phyloP scores from a whole-genome alignment of 768 basidiomycete species.

The Phylloporus sp. region DNA sequence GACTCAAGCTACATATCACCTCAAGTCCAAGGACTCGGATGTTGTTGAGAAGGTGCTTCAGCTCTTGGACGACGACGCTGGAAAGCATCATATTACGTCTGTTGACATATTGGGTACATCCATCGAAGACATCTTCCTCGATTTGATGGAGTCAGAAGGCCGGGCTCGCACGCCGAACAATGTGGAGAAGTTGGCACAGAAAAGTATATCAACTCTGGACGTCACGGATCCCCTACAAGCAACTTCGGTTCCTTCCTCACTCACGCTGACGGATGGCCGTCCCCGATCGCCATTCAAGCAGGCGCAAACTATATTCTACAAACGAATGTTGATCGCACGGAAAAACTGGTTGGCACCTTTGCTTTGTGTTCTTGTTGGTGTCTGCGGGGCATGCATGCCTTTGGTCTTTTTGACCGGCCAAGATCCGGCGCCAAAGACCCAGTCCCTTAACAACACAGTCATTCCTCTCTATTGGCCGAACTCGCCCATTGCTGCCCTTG shows the following conservation, averaged over 20 bases:
- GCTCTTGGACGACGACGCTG: conserved; percentile 46
- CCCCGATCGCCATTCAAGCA: conserved; percentile 56
- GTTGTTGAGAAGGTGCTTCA: conserved; percentile 55
- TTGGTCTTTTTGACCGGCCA: conserved; percentile 57
- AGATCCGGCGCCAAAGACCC: conserved; percentile 46
- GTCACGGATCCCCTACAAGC: conserved; percentile 2
- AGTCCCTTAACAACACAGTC: conserved; percentile 34
- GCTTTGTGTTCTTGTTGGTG: conserved; percentile 49
- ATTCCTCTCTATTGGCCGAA: conserved; percentile 55
- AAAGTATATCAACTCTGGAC: not conserved
- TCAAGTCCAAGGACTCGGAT: conserved; percentile 55
- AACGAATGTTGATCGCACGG: conserved; percentile 59
- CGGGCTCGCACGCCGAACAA: conserved; percentile 24
- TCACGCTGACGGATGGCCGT: conserved; percentile 44
- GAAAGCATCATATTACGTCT: conserved; percentile 38
- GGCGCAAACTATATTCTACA: conserved; percentile 70
- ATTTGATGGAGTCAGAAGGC: conserved; percentile 50
- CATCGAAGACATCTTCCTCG: conserved; percentile 80
- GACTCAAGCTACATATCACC: conserved; percentile 47
- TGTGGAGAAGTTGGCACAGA: conserved; percentile 17
- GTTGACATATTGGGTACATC: conserved; percentile 71
- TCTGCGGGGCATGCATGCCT: conserved; percentile 65
- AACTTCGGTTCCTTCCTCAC: conserved; percentile 2
- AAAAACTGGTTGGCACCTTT: conserved; percentile 67
- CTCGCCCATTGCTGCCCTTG: conserved; percentile 37